Evolutionary conservation across 805 yeast species (phyloP).

Genomic region (Brettanomyces nanus): DNA sequence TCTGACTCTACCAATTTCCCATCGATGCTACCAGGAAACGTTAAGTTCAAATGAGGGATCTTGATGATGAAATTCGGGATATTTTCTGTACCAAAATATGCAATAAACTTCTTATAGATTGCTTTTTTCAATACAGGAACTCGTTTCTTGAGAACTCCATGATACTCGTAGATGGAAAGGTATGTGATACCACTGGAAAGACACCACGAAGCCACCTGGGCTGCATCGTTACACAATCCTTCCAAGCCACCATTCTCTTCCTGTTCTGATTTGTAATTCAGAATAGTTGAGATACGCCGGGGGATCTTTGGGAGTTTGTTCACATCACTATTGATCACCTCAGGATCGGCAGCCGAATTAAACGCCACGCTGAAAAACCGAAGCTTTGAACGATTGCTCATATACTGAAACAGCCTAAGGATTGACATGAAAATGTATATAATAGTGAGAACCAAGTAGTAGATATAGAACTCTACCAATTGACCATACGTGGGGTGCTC

Average conservation of each 20-base stretch:
- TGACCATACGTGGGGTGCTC: slow-evolving; percentile 4
- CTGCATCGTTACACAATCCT: slow-evolving; percentile 67
- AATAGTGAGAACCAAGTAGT: slow-evolving; percentile 41
- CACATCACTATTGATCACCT: slow-evolving; percentile 78
- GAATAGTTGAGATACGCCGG: slow-evolving; percentile 62
- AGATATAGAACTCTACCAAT: slow-evolving; percentile 26
- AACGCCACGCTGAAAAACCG: slow-evolving; percentile 55
- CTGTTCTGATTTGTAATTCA: slow-evolving; percentile 63
- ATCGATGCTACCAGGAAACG: slow-evolving; percentile 33
- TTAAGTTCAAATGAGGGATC: slow-evolving; percentile 58
- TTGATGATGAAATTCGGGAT: slow-evolving; percentile 55
- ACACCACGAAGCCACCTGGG: slow-evolving; percentile 82
- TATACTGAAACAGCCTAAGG: slow-evolving; percentile 42
- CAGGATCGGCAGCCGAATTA: slow-evolving; percentile 71
- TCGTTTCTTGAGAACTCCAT: slow-evolving; percentile 54
- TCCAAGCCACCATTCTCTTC: slow-evolving; percentile 87
- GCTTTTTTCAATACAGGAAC: slow-evolving; percentile 49
- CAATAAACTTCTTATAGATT: slow-evolving; percentile 48
- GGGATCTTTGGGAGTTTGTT: slow-evolving; percentile 70
- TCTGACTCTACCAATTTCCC: slow-evolving; percentile 24
- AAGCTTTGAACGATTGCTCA: slow-evolving; percentile 44
- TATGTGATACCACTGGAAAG: slow-evolving; percentile 76
- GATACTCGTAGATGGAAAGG: slow-evolving; percentile 70
- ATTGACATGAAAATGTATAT: slow-evolving; percentile 51
- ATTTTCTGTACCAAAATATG: slow-evolving; percentile 65